phyloP scores from a whole-genome alignment of 371 early-diverging fungal genomes.

The Syncephalis fuscata region DNA sequence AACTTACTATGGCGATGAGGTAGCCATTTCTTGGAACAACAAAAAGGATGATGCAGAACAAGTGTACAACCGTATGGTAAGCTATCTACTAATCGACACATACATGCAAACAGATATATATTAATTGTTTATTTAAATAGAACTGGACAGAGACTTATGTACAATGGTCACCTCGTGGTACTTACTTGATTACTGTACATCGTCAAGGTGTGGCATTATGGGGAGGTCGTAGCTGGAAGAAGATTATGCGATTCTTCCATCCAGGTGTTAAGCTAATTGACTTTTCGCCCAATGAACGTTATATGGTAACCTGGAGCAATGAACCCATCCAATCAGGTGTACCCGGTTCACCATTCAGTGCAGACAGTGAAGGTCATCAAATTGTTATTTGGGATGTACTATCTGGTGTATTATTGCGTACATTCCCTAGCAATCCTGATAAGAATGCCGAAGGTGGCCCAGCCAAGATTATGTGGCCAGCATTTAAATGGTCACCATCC shows the following conservation, averaged over 20 bases:
- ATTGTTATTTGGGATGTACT: slow-evolving; percentile 81
- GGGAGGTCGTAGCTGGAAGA: slow-evolving; percentile 89
- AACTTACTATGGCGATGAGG: slow-evolving; percentile 67
- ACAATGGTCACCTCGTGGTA: slow-evolving; percentile 89
- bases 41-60: slow-evolving; percentile 69
- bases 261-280: slow-evolving; percentile 82
- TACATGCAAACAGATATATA: slow-evolving; percentile 1
- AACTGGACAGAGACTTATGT: slow-evolving; percentile 92
- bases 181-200: slow-evolving; percentile 87
- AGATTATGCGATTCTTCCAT: slow-evolving; percentile 83
- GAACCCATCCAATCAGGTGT: slow-evolving; percentile 60
- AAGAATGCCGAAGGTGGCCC: slow-evolving; percentile 25
- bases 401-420: slow-evolving; percentile 69
- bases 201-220: slow-evolving; percentile 88
- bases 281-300: slow-evolving; percentile 86
- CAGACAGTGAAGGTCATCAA: slow-evolving; percentile 59
- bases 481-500: slow-evolving; percentile 93
- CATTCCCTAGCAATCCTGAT: slow-evolving; percentile 49
- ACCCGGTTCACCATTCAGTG: slow-evolving; percentile 42
- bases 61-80: slow-evolving; percentile 43
- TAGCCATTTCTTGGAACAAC: slow-evolving; percentile 80
- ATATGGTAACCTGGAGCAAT: slow-evolving; percentile 80
- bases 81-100: neutral
- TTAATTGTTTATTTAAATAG: slow-evolving; percentile 11
- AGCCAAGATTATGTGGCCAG: slow-evolving; percentile 73